Base-by-base conservation (phyloP, 2,329 filamentous ascomycete species). In the Diaporthe citrichinensis region DNA sequence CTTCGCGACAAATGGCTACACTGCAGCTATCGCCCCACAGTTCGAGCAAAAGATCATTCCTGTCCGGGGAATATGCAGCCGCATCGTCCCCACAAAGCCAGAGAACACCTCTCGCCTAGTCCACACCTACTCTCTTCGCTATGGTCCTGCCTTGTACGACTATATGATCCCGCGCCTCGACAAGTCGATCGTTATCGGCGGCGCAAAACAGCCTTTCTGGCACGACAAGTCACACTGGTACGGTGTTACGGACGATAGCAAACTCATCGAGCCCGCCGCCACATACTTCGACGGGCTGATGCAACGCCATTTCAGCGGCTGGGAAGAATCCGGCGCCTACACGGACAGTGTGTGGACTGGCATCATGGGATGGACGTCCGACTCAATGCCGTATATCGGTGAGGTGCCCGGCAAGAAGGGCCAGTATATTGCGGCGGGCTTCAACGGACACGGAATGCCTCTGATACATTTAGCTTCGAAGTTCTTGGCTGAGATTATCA, bases 1-100 rank as follows among this genome's bases (percentile, higher is more conserved):
- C 25, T 86, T 93, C 58, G 92, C 92, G 23, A 94, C 91, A 1
- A 94, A 94, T 78, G 92, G 86, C 17, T 94, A 94, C 81, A 93
- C 92, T 0, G 88, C 91, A 1, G 87, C 88, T 17, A 81, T 94
- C 8, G 83, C 92, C 1, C 91, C 91, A 0, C 81, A 87, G 73
- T 93, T 93, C 80, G 82, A 85, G 9, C 87, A 88, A 75, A 88
- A 90, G 14, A 93, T 94, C 75, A 86, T 93, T 12, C 93, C 93
- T 0, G 87, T 89, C 3, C 88, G 92, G 55, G 92, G 90, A 1
- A 83, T 82, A 3, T 84, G 82, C 74, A 82, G 81, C 55, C 73
- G 55, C 6, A 71, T 74, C 23, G 28, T 61, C 7, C 61, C 65
- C 14, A 36, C 15, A n/a, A 23, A 25, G 34, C 49, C 39, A 10